Conservation (phyloP, 495 filamentous ascomycete species). For the Trichocladium uniseriatum region DNA sequence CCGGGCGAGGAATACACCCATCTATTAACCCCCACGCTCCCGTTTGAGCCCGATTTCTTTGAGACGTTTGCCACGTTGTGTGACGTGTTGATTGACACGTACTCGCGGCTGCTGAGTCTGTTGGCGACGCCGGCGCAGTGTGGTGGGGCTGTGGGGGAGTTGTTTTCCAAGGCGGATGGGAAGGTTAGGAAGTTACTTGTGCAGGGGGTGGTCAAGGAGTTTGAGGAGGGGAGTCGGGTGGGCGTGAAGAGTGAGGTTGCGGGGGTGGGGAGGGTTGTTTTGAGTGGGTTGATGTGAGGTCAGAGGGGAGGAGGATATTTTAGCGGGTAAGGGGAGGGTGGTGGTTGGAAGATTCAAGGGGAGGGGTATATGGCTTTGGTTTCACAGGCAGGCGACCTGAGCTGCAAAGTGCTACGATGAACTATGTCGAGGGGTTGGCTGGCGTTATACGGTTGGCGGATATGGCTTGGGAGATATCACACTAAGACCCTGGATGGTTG, state of each 20-base stretch:
- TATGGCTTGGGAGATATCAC: no score
- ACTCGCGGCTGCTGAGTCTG: conserved; percentile 64
- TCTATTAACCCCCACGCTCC: conserved; percentile 81
- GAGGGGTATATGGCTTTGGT: no score
- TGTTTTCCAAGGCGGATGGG: conserved; percentile 83
- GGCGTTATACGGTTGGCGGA: no score
- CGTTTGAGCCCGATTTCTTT: conserved; percentile 96
- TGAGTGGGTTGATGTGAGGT: conserved; percentile 74
- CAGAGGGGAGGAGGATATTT: background rate
- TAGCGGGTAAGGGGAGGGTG: background rate
- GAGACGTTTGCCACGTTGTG: conserved; percentile 96
- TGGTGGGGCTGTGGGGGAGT: conserved; percentile 54
- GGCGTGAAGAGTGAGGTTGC: conserved; percentile 70
- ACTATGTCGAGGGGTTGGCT: no score
- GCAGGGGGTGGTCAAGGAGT: conserved; percentile 75
- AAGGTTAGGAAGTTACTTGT: conserved; percentile 80
- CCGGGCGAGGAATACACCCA: conserved; percentile 77
- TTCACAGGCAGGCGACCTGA: background rate
- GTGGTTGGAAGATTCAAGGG: no score
- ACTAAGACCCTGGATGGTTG: no score
- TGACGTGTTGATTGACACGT: conserved; percentile 90
- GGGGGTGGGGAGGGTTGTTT: conserved; percentile 75
- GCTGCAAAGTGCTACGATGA: no score
- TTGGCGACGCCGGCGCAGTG: conserved; percentile 58
- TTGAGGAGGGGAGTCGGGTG: conserved; percentile 73